Conservation (phyloP, 768 basidiomycete genomes). For the Mycena rebaudengoi region DNA sequence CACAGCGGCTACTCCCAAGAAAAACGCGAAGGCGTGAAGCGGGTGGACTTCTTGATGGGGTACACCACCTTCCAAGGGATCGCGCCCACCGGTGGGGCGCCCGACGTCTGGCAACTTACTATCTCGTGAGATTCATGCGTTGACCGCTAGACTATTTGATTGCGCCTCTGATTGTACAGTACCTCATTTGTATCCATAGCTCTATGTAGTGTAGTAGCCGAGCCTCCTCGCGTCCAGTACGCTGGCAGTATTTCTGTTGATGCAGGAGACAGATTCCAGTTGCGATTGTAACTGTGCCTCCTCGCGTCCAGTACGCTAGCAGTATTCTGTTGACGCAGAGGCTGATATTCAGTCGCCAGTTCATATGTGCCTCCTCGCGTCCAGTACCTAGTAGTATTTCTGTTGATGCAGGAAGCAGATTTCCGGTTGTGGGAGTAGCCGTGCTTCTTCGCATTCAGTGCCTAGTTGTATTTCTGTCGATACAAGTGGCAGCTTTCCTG, state of each 20-base stretch:
- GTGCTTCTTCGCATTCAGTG: no score
- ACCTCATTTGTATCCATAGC: neutral
- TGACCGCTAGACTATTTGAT: neutral
- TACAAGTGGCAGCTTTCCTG: no score
- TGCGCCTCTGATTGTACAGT: neutral
- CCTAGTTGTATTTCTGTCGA: no score
- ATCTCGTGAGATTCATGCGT: no score
- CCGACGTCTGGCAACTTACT: no score
- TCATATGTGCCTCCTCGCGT: neutral
- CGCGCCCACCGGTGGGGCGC: no score
- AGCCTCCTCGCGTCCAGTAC: neutral
- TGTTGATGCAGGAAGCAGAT: no score
- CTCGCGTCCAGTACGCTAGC: neutral
- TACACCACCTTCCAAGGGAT: no score
- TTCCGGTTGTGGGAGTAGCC: no score
- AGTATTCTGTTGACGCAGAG: neutral
- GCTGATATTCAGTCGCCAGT: neutral
- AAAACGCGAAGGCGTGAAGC: neutral
- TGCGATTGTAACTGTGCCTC: neutral
- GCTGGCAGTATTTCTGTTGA: neutral
- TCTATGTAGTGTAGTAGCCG: neutral
- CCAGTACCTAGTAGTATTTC: no score
- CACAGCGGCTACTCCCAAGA: slow-evolving; percentile 1
- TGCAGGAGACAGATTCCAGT: neutral
- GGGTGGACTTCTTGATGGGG: slow-evolving; percentile 5